These are phyloP conservation scores for Yamagishiella unicocca DNA, from an alignment of 139 green algal species.

Conservation along the genomic window DNA sequence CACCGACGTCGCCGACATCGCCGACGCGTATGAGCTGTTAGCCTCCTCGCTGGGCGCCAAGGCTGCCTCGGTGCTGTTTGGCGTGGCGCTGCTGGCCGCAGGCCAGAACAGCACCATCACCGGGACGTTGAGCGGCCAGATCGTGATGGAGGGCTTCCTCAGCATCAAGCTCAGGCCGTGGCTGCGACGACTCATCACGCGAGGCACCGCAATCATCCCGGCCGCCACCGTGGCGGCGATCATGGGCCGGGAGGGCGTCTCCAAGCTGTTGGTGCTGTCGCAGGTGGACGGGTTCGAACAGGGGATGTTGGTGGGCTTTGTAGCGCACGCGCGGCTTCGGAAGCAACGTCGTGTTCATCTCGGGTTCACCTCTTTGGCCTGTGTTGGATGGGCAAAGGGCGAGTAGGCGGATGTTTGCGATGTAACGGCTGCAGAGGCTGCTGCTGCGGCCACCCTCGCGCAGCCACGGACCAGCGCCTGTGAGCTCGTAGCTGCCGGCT, in stretches of 20 bases:
- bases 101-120: slow-evolving; percentile 75
- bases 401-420: no score
- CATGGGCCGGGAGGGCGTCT: slow-evolving; percentile 62
- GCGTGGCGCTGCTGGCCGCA: slow-evolving; percentile 59
- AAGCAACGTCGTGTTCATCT: no score
- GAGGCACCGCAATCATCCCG: slow-evolving; percentile 66
- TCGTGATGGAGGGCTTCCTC: slow-evolving; percentile 80
- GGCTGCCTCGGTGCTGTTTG: slow-evolving; percentile 68
- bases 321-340: no score
- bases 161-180: slow-evolving; percentile 62
- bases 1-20: slow-evolving; percentile 54
- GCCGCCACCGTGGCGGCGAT: slow-evolving; percentile 70
- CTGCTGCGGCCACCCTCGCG: no score
- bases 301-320: no score
- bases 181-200: slow-evolving; percentile 64
- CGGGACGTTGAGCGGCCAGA: slow-evolving; percentile 61
- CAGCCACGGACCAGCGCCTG: no score
- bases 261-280: slow-evolving; percentile 67
- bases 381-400: no score
- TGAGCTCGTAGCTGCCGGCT: no score
- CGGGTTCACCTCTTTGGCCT: no score
- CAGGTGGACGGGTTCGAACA: no score
- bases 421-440: no score
- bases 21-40: slow-evolving; percentile 69
- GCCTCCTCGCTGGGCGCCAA: slow-evolving; percentile 59